Percentiles rank a stretch among this genome's conserved stretches.
phyloP scores from a whole-genome alignment of 2,329 filamentous ascomycete species.

The Colletotrichum neosansevieriae region DNA sequence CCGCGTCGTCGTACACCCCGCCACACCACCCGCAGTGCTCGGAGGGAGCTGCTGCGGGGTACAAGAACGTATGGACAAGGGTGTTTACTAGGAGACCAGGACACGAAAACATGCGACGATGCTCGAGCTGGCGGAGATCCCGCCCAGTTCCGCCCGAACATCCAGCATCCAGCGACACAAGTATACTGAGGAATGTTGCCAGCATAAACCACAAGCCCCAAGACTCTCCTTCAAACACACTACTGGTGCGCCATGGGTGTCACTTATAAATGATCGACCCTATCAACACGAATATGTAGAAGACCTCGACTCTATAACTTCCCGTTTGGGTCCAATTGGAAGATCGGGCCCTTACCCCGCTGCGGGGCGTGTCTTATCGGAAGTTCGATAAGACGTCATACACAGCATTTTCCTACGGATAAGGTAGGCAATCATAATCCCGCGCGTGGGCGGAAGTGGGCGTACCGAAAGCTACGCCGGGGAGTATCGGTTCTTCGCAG shows the following conservation, averaged over 20 bases:
- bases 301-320: slow-evolving; percentile 17
- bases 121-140: not conserved
- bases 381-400: slow-evolving; percentile 34
- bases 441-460: not conserved
- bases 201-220: not conserved
- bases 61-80: slow-evolving; percentile 11
- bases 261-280: not conserved
- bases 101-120: slow-evolving; percentile 2
- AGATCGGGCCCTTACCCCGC: slow-evolving; percentile 31
- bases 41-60: slow-evolving; percentile 36
- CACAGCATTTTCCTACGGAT: not conserved
- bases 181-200: not conserved
- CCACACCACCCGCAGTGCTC: slow-evolving; percentile 9
- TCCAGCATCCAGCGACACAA: not conserved
- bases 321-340: slow-evolving; percentile 19
- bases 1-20: slow-evolving; percentile 22
- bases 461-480: not conserved
- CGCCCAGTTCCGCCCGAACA: slow-evolving; percentile 5
- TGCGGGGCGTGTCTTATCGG: slow-evolving; percentile 24
- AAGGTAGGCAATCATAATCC: too few relatives aligned
- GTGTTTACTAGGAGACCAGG: not conserved
- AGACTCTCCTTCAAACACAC: slow-evolving; percentile 2
- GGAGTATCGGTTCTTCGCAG: slow-evolving; percentile 6
- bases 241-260: not conserved
- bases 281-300: not conserved